Percentiles rank a stretch among this genome's conserved stretches.
Conservation (phyloP, 2,329 filamentous ascomycete species). For the Pseudogymnoascus sp. region DNA sequence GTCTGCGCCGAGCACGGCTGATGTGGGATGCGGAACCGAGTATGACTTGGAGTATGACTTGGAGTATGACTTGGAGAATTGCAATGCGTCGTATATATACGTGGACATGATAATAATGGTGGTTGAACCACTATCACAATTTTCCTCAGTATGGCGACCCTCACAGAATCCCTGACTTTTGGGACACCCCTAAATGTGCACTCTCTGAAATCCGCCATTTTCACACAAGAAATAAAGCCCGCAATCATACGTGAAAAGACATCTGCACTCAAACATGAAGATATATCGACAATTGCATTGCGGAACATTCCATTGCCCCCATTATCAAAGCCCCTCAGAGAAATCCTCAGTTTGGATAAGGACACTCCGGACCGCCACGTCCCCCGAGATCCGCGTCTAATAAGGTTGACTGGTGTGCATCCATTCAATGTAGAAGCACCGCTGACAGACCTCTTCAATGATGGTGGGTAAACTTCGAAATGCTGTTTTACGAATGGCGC, state of each 20-base stretch:
- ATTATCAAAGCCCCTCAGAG: constrained; percentile 47
- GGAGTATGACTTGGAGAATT: not conserved
- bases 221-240: not conserved
- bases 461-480: not conserved
- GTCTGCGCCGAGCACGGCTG: not conserved
- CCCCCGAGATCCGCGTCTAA: constrained; percentile 70
- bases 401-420: constrained; percentile 80
- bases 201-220: not conserved
- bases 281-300: not conserved
- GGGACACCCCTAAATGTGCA: not conserved
- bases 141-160: not conserved
- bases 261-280: not conserved
- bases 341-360: constrained; percentile 67
- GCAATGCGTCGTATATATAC: not conserved
- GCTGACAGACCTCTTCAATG: constrained; percentile 67
- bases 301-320: constrained; percentile 57
- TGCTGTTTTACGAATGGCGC: not conserved
- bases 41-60: not conserved
- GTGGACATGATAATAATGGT: not conserved
- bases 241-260: not conserved
- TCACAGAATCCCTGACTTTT: not conserved
- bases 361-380: constrained; percentile 82
- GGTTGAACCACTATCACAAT: not conserved
- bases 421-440: constrained; percentile 90
- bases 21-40: not conserved